Evolutionary conservation across 345 rosid genomes (phyloP).

Genomic region (Eucalyptus brandiana): DNA sequence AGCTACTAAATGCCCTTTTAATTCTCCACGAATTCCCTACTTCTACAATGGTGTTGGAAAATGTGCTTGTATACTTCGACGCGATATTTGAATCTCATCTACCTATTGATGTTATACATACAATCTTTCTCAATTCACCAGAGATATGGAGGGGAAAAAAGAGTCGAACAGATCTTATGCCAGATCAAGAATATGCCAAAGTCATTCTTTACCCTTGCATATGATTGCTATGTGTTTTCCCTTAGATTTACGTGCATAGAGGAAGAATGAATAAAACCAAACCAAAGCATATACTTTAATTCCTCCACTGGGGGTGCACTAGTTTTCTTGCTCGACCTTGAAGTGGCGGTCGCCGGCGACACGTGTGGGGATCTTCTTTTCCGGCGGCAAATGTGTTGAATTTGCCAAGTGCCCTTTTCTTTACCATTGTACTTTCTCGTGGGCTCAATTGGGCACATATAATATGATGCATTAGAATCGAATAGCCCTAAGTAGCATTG

Average conservation of each 20-base stretch:
- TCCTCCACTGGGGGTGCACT: neutral
- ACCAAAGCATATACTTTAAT: neutral
- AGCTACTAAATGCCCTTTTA: neutral
- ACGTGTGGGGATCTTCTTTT: slow-evolving; percentile 28
- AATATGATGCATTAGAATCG: neutral
- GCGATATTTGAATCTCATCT: neutral
- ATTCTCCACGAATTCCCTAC: neutral
- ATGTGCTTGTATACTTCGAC: neutral
- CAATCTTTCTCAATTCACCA: neutral
- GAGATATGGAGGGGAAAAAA: neutral
- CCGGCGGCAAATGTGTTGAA: slow-evolving; percentile 17
- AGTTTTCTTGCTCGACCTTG: slow-evolving; percentile 5
- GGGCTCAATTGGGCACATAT: neutral
- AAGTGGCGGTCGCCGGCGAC: slow-evolving; percentile 9
- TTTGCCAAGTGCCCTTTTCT: neutral
- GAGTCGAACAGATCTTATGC: neutral
- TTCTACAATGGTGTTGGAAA: neutral
- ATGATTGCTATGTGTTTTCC: neutral
- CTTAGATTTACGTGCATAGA: neutral
- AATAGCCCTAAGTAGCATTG: neutral
- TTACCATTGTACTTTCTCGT: neutral
- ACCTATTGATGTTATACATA: neutral
- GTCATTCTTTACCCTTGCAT: neutral
- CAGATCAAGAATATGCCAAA: neutral
- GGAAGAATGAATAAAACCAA: neutral